Percentiles rank a stretch among this genome's conserved stretches.
Conservation (phyloP, 345 rosid species). For the Adansonia digitata region DNA sequence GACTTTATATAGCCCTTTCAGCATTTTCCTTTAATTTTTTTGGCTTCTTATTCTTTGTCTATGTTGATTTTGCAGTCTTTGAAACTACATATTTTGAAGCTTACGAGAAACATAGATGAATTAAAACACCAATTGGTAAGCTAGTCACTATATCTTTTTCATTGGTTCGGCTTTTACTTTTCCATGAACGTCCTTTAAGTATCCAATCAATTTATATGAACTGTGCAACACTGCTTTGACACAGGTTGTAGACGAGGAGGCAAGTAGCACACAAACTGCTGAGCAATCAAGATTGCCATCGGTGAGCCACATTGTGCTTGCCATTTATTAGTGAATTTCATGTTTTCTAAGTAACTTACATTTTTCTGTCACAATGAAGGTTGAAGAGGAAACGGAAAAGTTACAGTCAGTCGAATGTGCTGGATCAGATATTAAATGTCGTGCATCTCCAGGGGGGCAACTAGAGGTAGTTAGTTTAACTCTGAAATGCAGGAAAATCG, state of each 20-base stretch:
- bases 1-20: neutral
- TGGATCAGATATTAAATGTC: slow-evolving; percentile 26
- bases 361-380: slow-evolving; percentile 25
- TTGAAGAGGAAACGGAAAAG: slow-evolving; percentile 26
- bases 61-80: slow-evolving; percentile 57
- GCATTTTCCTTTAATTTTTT: neutral
- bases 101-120: slow-evolving; percentile 53
- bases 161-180: neutral
- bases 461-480: slow-evolving; percentile 32
- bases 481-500: neutral
- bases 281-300: slow-evolving; percentile 34
- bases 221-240: slow-evolving; percentile 18
- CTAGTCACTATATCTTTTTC: neutral
- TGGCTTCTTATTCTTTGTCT: slow-evolving; percentile 14
- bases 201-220: neutral
- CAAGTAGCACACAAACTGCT: slow-evolving; percentile 27
- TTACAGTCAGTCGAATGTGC: slow-evolving; percentile 19
- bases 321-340: slow-evolving; percentile 16
- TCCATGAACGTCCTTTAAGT: neutral
- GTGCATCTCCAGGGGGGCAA: slow-evolving; percentile 22
- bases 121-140: slow-evolving; percentile 68
- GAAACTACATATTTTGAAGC: slow-evolving; percentile 86
- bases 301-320: slow-evolving; percentile 26
- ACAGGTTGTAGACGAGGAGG: slow-evolving; percentile 51
- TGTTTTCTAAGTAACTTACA: slow-evolving; percentile 7